phyloP scores from a whole-genome alignment of 306 rosid genomes.

The Quillaja saponaria region DNA sequence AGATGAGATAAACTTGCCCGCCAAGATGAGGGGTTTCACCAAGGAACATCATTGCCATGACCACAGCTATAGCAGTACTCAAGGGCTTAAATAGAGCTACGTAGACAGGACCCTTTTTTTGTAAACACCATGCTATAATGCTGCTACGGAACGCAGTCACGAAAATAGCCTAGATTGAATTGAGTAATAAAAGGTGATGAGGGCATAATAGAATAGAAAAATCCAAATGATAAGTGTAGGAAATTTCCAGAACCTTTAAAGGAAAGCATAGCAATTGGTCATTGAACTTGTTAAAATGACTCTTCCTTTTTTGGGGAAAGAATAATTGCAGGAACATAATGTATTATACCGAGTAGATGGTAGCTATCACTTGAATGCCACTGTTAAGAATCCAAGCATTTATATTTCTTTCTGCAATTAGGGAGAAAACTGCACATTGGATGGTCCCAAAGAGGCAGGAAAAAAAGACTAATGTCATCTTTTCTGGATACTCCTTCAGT shows the following conservation, averaged over 20 bases:
- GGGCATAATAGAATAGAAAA: too few species aligned
- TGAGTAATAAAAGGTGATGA: neutral
- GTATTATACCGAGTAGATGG: conserved; percentile 31
- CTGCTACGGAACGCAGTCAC: conserved; percentile 30
- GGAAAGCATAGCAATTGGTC: neutral
- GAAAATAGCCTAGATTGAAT: conserved; percentile 29
- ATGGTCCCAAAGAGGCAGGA: conserved; percentile 37
- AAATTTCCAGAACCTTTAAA: too few species aligned
- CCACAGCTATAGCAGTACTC: conserved; percentile 35
- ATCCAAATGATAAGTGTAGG: too few species aligned
- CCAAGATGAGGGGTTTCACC: conserved; percentile 37
- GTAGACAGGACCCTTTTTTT: conserved; percentile 42
- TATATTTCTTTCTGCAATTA: conserved; percentile 28
- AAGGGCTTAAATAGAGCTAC: conserved; percentile 50
- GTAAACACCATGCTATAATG: conserved; percentile 43
- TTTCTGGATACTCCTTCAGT: conserved; percentile 40
- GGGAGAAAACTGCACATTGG: conserved; percentile 27
- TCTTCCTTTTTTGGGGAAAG: neutral
- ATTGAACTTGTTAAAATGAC: neutral
- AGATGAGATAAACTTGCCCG: conserved; percentile 22
- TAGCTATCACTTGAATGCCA: conserved; percentile 34
- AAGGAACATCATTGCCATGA: conserved; percentile 35
- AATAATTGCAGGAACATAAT: neutral
- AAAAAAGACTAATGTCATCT: conserved; percentile 41
- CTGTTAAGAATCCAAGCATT: conserved; percentile 33